Evolutionary conservation across 257 asterid species (phyloP), one percentile per base, ranked within the genome.

Genomic region (Solanum lycopersicoides): DNA sequence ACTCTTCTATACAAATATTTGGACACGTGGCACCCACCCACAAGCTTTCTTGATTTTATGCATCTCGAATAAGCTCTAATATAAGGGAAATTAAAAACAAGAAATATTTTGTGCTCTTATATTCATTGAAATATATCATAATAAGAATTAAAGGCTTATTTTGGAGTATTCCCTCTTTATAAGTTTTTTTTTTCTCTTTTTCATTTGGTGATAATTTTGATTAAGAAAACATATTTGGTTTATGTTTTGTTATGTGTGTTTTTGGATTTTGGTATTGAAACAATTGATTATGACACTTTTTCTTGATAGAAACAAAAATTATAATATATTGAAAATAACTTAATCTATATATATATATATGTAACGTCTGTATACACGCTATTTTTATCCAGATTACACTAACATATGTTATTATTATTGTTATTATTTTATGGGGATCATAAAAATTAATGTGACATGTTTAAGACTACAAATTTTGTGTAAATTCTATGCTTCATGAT

Each of bases 1-100:
- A 85, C 82, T 44, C 71, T 30, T 25, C 35, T 4, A 45, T 0
- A 85, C 87, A 44, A 68, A 85, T 1, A 85, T 21, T 66, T 66
- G 65, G 77, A 84, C 87, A 85, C 87, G 87, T 85, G 87, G 87
- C 82, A 65, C 12, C 34, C 39, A 42, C 12, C 83, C 83, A 69
- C 87, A 85, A n/a, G 80, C 71, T 85, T 76, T 30, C 44, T 80
- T 80, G 6, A 5, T 80, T 80, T 30, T 47, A 0, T 47, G 44
- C 44, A 35, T 45, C 66, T 45, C 85, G 25, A 1, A 7, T 45
- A 28, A 14, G 65, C 65, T 77, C n/a, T 50, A 15, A 71, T 30
- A 14, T 5, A 25, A 23, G 73, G 20, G 9, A 6, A 71, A 37
- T 37, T 37, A 37, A 60, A 9, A 7, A 32, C 12, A 71, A 32